These are phyloP conservation scores for Macrocybe gigantea DNA, from an alignment of 768 basidiomycete species.

Conservation along the genomic window DNA sequence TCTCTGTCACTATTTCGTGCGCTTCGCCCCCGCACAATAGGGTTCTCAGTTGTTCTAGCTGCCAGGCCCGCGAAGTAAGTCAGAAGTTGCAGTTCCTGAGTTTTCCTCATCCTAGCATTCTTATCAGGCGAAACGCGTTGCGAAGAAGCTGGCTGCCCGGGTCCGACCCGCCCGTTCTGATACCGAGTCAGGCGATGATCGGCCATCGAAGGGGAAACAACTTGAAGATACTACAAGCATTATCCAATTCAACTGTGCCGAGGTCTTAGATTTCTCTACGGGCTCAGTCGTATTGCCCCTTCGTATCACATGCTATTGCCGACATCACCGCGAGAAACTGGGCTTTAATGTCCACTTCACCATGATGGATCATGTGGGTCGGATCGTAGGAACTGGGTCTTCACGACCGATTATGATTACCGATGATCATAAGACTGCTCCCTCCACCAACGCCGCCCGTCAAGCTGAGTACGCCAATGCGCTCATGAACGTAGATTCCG, in stretches of 20 bases:
- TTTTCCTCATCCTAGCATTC: conserved; percentile 1
- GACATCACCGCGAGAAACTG: conserved; percentile 95
- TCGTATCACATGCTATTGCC: conserved; percentile 96
- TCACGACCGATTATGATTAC: conserved; percentile 97
- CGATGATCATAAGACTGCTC: conserved; percentile 92
- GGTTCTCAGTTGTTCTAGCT: conserved; percentile 82
- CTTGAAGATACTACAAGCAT: conserved; percentile 76
- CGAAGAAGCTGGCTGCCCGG: conserved; percentile 82
- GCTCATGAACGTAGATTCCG: conserved; percentile 34
- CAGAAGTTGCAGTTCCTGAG: background rate
- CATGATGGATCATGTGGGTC: conserved; percentile 74
- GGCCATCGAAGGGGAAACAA: conserved; percentile 33
- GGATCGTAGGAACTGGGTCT: conserved; percentile 73
- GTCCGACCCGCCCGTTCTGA: conserved; percentile 75
- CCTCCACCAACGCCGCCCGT: conserved; percentile 21
- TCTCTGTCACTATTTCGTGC: conserved; percentile 72
- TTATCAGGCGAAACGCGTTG: conserved; percentile 76
- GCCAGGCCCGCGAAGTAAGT: conserved; percentile 78
- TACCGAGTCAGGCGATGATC: conserved; percentile 61
- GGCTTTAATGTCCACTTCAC: conserved; percentile 91
- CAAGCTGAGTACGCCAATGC: conserved; percentile 25
- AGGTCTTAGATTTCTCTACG: conserved; percentile 80
- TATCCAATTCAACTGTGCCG: conserved; percentile 93
- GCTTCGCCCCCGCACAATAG: conserved; percentile 72
- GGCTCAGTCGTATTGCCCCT: conserved; percentile 90